These are phyloP conservation scores for slime mould (Dictyostelium discoideum) DNA, from an alignment of 78 protist species.

Conservation along the genomic window dicty_2.7 NC_007088.5:4034001-4034500, in stretches of 20 bases:
- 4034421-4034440: neutral
- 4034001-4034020: neutral
- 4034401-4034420: neutral
- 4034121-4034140: neutral
- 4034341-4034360: neutral
- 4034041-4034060: neutral
- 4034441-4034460: neutral
- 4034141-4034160: neutral
- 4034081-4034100: conserved; percentile 7
- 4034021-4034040: neutral
- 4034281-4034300: neutral
- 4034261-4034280: neutral
- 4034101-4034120: neutral
- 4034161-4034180: neutral
- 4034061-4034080: neutral
- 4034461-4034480: neutral
- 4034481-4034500: neutral
- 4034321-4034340: neutral
- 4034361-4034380: neutral
- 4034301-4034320: neutral
- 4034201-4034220: neutral
- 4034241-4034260: neutral
- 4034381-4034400: no score
- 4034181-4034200: neutral
- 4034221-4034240: neutral